phyloP scores from a whole-genome alignment of 2,329 filamentous ascomycete genomes.

The Ilyonectria mors-panacis region DNA sequence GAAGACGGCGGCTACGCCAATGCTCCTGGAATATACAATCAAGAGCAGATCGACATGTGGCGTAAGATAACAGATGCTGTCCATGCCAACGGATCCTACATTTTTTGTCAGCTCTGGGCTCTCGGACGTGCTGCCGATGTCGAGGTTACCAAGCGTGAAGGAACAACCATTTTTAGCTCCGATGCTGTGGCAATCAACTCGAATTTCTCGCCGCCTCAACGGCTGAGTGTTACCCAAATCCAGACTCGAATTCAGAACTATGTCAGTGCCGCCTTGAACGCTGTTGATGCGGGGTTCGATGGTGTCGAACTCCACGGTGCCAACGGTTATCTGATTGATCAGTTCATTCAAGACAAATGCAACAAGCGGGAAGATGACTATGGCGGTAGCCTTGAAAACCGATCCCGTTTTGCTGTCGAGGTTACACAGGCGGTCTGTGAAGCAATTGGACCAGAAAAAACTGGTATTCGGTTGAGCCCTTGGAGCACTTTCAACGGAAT shows the following conservation, averaged over 20 bases:
- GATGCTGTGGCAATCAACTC: neutral
- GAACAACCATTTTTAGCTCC: neutral
- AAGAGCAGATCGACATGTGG: constrained; percentile 17
- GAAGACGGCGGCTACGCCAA: neutral
- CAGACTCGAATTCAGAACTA: neutral
- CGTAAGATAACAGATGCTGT: constrained; percentile 2
- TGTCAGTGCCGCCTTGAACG: constrained; percentile 49
- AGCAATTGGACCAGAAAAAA: constrained; percentile 63
- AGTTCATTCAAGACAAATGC: constrained; percentile 59
- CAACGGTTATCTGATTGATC: constrained; percentile 70
- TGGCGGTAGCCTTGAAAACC: constrained; percentile 65
- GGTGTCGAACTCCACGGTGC: constrained; percentile 73
- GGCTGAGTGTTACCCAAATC: neutral
- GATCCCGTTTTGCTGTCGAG: constrained; percentile 58
- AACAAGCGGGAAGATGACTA: constrained; percentile 65
- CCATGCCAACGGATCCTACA: constrained; percentile 8
- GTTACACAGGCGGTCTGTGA: constrained; percentile 43
- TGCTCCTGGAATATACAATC: constrained; percentile 4
- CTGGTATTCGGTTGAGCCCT: constrained; percentile 70
- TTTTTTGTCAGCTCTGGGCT: constrained; percentile 16
- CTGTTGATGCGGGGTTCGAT: constrained; percentile 76
- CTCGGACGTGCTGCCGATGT: neutral
- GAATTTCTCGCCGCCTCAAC: neutral
- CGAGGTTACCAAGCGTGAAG: constrained; percentile 3
- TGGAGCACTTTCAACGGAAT: constrained; percentile 73